Percentiles rank a stretch among this genome's conserved stretches.
phyloP scores from a whole-genome alignment of 2,329 filamentous ascomycete species.

The Lasiodiplodia theobromae region DNA sequence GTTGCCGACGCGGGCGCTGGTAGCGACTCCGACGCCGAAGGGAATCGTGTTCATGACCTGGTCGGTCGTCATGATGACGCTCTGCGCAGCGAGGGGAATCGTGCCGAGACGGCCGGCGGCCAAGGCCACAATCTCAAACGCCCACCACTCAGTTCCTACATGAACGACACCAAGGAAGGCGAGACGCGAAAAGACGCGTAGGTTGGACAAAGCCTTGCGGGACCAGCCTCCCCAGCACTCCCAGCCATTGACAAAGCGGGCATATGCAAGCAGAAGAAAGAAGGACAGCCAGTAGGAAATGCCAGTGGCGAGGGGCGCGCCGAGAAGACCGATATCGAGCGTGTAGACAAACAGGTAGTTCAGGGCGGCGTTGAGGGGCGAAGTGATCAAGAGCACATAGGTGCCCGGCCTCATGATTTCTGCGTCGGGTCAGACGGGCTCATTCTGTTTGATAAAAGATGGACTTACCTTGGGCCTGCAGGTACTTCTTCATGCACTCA shows the following conservation, averaged over 20 bases:
- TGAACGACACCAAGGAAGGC: slow-evolving; percentile 80
- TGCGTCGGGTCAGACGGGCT: slow-evolving; percentile 37
- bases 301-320: slow-evolving; percentile 81
- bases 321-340: slow-evolving; percentile 74
- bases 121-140: slow-evolving; percentile 87
- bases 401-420: slow-evolving; percentile 71
- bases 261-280: slow-evolving; percentile 74
- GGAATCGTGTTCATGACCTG: slow-evolving; percentile 86
- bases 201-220: slow-evolving; percentile 68
- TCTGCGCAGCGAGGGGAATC: slow-evolving; percentile 79
- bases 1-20: slow-evolving; percentile 80
- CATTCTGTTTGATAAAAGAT: not conserved
- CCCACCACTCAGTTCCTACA: slow-evolving; percentile 93
- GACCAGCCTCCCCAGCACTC: slow-evolving; percentile 83
- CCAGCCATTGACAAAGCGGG: slow-evolving; percentile 72
- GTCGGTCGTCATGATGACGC: slow-evolving; percentile 88
- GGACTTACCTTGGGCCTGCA: slow-evolving; percentile 62
- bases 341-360: slow-evolving; percentile 77
- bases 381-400: slow-evolving; percentile 67
- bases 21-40: slow-evolving; percentile 84
- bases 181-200: slow-evolving; percentile 74
- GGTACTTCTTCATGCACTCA: slow-evolving; percentile 72
- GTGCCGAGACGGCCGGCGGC: slow-evolving; percentile 82
- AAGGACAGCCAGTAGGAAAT: slow-evolving; percentile 89
- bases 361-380: slow-evolving; percentile 64